These are phyloP conservation scores for Ogataea nakhonphanomensis DNA, from an alignment of 805 yeast genomes.

Conservation along the genomic window DNA sequence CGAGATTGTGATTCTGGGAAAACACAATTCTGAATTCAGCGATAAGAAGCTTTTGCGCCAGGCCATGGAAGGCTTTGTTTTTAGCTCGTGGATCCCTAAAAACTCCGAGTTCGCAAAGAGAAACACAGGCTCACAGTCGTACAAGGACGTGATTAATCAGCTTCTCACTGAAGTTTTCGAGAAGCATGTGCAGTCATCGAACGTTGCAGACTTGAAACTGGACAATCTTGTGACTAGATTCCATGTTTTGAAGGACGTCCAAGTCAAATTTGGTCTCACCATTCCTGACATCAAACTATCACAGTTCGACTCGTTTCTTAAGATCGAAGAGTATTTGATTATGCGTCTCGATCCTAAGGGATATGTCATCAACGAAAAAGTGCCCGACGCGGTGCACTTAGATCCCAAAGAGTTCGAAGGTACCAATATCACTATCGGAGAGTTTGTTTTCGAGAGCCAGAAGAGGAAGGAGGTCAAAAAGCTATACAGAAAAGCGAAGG, in stretches of 20 bases:
- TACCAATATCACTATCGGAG: constrained; percentile 53
- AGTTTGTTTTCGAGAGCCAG: constrained; percentile 44
- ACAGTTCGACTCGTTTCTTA: constrained; percentile 36
- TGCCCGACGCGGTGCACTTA: constrained; percentile 69
- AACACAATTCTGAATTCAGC: constrained; percentile 25
- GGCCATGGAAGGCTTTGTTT: constrained; percentile 30
- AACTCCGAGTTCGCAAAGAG: constrained; percentile 17
- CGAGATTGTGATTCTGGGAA: constrained; percentile 31
- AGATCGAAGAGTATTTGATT: constrained; percentile 37
- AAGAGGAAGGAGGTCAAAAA: constrained; percentile 44
- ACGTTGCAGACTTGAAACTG: constrained; percentile 17
- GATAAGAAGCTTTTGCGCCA: constrained; percentile 22
- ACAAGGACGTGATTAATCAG: constrained; percentile 14
- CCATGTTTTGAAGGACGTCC: constrained; percentile 44
- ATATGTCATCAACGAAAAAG: constrained; percentile 51
- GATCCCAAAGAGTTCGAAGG: constrained; percentile 52
- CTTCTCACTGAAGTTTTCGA: constrained; percentile 17
- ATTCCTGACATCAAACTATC: constrained; percentile 52
- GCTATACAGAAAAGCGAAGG: constrained; percentile 37
- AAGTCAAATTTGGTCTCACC: constrained; percentile 45
- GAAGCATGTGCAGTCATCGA: constrained; percentile 7
- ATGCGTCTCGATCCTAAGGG: constrained; percentile 38
- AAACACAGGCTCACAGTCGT: constrained; percentile 7
- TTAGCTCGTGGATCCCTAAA: constrained; percentile 32
- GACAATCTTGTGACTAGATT: constrained; percentile 50